A percentile compares a stretch with the other conserved stretches of the same genome.
These are phyloP conservation scores for Barnettozyma californica DNA, from an alignment of 805 yeast species.

Conservation along the genomic window DNA sequence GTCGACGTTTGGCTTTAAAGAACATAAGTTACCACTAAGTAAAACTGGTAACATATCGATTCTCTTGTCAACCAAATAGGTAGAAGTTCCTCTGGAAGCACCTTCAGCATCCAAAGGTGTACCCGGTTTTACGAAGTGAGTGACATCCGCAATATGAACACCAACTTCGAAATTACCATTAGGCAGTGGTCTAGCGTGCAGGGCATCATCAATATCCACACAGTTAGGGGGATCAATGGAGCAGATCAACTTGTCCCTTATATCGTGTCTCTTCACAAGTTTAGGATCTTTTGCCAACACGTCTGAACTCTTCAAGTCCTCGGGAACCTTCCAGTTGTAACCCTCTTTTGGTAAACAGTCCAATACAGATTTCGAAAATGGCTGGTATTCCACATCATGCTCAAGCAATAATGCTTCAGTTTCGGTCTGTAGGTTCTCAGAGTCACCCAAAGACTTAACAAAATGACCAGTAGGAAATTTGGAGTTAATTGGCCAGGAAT, in stretches of 20 bases:
- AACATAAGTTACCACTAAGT: constrained; percentile 92
- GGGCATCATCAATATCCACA: constrained; percentile 98
- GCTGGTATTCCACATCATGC: constrained; percentile 95
- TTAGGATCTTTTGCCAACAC: constrained; percentile 42
- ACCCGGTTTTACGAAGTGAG: constrained; percentile 91
- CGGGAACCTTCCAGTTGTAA: constrained; percentile 87
- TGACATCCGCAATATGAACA: constrained; percentile 98
- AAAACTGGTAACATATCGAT: constrained; percentile 97
- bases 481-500: constrained; percentile 83
- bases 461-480: constrained; percentile 93
- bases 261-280: constrained; percentile 63
- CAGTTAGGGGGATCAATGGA: constrained; percentile 97
- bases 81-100: constrained; percentile 95
- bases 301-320: constrained; percentile 47
- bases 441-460: constrained; percentile 80
- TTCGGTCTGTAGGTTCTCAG: constrained; percentile 91
- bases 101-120: constrained; percentile 94
- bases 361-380: constrained; percentile 86
- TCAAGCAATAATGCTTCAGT: constrained; percentile 91
- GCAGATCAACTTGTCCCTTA: constrained; percentile 85
- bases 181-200: constrained; percentile 78
- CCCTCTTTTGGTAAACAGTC: constrained; percentile 94
- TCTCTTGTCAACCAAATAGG: constrained; percentile 94
- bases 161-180: constrained; percentile 97
- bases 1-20: constrained; percentile 91